Conservation (phyloP, 148 eudicot genomes). For the Oxyria digyna region DNA sequence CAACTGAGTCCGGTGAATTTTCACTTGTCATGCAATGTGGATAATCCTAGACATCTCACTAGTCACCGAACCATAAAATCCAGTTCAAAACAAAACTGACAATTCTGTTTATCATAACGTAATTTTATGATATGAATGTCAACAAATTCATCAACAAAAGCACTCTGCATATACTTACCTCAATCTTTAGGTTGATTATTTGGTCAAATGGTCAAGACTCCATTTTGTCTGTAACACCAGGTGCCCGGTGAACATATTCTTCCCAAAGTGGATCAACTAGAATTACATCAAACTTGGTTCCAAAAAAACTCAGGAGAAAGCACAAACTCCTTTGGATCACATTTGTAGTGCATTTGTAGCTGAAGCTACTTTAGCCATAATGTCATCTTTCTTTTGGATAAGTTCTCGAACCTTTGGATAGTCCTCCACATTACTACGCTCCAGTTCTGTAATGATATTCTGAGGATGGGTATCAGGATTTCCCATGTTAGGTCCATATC, state of each 20-base stretch:
- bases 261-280: constrained; percentile 98
- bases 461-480: constrained; percentile 82
- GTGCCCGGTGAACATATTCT: constrained; percentile 96
- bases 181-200: constrained; percentile 90
- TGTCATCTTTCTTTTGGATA: constrained; percentile 96
- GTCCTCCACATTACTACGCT: constrained; percentile 88
- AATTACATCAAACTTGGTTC: constrained; percentile 96
- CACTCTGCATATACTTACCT: constrained; percentile 31
- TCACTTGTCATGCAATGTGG: neutral
- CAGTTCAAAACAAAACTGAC: neutral
- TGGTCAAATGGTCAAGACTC: constrained; percentile 91
- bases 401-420: constrained; percentile 96
- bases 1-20: neutral
- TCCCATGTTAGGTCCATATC: constrained; percentile 61
- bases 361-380: constrained; percentile 64
- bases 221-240: constrained; percentile 90
- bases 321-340: constrained; percentile 70
- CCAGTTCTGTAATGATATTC: constrained; percentile 85
- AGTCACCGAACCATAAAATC: neutral
- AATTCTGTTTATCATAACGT: neutral
- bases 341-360: constrained; percentile 80
- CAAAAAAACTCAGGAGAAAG: constrained; percentile 78
- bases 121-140: neutral
- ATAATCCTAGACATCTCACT: neutral
- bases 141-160: neutral